Percentiles rank a stretch among this genome's conserved stretches.
Conservation (phyloP, 305 asterid genomes). For the Rubia balearica region DNA sequence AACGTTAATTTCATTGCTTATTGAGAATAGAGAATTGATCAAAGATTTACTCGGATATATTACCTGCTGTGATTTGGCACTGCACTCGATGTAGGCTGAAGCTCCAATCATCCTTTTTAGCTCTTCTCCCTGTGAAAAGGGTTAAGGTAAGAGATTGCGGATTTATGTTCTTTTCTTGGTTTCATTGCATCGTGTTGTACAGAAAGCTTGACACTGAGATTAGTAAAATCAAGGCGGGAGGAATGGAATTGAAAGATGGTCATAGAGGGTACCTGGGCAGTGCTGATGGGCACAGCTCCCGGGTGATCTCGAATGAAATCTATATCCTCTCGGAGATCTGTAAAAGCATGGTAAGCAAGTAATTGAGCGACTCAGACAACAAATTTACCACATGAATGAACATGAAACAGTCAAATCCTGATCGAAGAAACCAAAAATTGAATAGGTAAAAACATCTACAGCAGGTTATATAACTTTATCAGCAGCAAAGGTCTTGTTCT, state of each 20-base stretch:
- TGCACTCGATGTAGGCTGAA: slow-evolving; percentile 77
- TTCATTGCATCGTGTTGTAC: not conserved
- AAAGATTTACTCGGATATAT: slow-evolving; percentile 7
- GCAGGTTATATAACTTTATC: not conserved
- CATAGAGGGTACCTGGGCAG: slow-evolving; percentile 25
- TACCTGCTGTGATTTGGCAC: slow-evolving; percentile 92
- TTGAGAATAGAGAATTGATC: not conserved
- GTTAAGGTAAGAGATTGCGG: not conserved
- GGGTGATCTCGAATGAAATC: slow-evolving; percentile 35
- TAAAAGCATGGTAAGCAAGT: slow-evolving; percentile 9
- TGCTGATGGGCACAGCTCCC: slow-evolving; percentile 32
- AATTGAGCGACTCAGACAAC: not conserved
- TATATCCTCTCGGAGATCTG: slow-evolving; percentile 40
- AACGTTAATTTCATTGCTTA: not conserved
- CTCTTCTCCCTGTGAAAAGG: slow-evolving; percentile 71
- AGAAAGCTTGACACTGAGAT: not conserved
- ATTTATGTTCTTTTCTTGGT: not conserved
- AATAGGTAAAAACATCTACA: no score
- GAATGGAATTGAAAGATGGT: not conserved
- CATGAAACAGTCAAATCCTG: no score
- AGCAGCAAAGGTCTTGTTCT: not conserved
- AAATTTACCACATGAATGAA: no score
- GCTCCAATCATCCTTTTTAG: slow-evolving; percentile 83
- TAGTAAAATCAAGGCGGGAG: not conserved
- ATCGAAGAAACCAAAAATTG: no score